Conservation (phyloP, 306 rosid species). For the Fragaria iinumae region DNA sequence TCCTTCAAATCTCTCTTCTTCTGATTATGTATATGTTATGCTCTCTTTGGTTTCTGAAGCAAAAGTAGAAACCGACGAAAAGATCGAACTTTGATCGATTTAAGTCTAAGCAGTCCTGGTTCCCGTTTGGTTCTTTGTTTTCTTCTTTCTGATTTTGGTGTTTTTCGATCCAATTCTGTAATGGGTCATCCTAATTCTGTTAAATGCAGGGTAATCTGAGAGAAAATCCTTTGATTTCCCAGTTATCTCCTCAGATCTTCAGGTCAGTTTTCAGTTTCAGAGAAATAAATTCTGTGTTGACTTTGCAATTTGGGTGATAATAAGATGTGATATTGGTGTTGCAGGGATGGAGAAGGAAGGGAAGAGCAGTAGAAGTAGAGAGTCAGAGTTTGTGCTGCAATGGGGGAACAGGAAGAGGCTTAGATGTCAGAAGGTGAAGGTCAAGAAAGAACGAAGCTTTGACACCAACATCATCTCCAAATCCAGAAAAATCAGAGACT, state of each 20-base stretch:
- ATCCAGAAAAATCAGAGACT: conserved; percentile 22
- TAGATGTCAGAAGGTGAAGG: conserved; percentile 42
- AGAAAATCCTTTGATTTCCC: conserved; percentile 8
- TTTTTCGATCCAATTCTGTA: neutral
- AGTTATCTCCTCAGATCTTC: conserved; percentile 28
- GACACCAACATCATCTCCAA: neutral
- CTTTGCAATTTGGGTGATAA: conserved; percentile 8
- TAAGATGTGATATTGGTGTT: conserved; percentile 11
- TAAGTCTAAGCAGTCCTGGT: neutral
- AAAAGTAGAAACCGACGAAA: neutral
- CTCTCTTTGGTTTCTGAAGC: conserved; percentile 27
- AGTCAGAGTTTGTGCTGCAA: conserved; percentile 50
- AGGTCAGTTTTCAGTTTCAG: conserved; percentile 24
- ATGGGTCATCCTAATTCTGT: conserved; percentile 16
- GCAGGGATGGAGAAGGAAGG: conserved; percentile 51
- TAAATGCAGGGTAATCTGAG: conserved; percentile 29
- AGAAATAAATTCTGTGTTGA: neutral
- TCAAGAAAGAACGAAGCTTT: conserved; percentile 36
- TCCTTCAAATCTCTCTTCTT: conserved; percentile 11
- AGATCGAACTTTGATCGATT: neutral
- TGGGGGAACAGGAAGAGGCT: conserved; percentile 63
- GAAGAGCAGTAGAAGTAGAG: conserved; percentile 33
- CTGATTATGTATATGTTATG: neutral
- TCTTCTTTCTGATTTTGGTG: neutral
- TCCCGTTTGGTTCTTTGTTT: conserved; percentile 14